Base-by-base conservation (phyloP, 2,329 filamentous ascomycete genomes). In the Endocalyx cinctus region DNA sequence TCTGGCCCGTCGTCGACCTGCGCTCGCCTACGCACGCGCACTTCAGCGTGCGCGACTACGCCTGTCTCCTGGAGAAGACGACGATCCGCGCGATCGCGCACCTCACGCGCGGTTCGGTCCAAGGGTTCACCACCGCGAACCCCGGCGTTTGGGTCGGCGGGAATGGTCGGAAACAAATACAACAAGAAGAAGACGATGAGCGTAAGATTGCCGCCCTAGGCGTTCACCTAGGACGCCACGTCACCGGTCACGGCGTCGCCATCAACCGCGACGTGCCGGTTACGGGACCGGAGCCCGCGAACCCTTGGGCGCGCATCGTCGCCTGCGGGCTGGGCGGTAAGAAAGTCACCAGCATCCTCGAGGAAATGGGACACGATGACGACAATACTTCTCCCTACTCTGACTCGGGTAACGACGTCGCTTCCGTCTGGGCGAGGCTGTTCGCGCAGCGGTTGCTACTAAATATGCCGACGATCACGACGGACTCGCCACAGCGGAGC, bases 1-100 rank as follows among this genome's bases (percentile, higher is more conserved):
- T 89, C n/a, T 98, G 94, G 68, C 87, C 90, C 4, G 77, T 96
- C 31, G 58, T 94, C n/a, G 87, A 95, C 58, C 72, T 97, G 36
- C 77, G 77, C 34, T 70, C 74, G 6, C 52, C 59, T 0, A 44
- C 60, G 10, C 74, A 87, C 45, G 63, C 65, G 0, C 66, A 53
- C 28, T 67, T 92, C 14, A 80, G 75, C 5, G 82, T 92, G 10
- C 69, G 86, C 13, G 77, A 75, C 41, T 95, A 94, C 61, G 83
- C 94, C 5, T 72, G 78, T 22, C 60, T 88, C 19, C 71, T 98
- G 2, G 89, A 98, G 57, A 70, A 79, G 39, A 79, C 77, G 0
- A 82, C 94, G 1, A n/a, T n/a, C n/a, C n/a, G n/a, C n/a, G n/a
- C n/a, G n/a, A 83, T 87, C 25, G 71, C 73, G 6, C 70, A 82